These are phyloP conservation scores for Corymbia citriodora DNA, from an alignment of 441 rosid genomes.

Conservation along the genomic window DNA sequence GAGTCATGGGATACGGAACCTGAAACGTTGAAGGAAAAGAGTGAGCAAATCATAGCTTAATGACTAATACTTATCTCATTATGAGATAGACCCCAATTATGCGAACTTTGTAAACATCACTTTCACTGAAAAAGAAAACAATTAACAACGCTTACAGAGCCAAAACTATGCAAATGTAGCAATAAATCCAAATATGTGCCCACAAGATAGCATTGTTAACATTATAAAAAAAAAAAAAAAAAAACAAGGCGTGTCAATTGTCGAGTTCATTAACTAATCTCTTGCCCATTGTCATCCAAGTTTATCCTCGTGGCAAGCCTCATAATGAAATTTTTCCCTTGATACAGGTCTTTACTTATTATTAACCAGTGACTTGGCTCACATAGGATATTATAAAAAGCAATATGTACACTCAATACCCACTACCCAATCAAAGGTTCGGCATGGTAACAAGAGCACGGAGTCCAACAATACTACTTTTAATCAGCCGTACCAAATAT, in stretches of 20 bases:
- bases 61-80: background rate
- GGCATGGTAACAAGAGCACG: background rate
- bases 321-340: background rate
- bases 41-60: background rate
- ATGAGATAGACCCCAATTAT: too few relatives aligned
- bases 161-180: background rate
- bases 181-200: background rate
- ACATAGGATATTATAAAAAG: background rate
- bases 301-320: background rate
- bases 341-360: accelerated
- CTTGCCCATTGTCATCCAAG: background rate
- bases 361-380: background rate
- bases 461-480: background rate
- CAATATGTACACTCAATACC: background rate
- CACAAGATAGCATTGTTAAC: background rate
- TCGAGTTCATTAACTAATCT: background rate
- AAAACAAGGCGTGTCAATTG: background rate
- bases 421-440: background rate
- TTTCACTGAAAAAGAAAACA: background rate
- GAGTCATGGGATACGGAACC: too few relatives aligned
- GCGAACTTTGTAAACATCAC: background rate
- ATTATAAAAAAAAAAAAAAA: background rate
- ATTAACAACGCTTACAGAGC: background rate
- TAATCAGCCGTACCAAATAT: background rate
- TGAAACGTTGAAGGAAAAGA: too few relatives aligned